These are phyloP conservation scores for Malassezia dermatis DNA, from an alignment of 1,284 basidiomycete genomes.

Conservation along the genomic window DNA sequence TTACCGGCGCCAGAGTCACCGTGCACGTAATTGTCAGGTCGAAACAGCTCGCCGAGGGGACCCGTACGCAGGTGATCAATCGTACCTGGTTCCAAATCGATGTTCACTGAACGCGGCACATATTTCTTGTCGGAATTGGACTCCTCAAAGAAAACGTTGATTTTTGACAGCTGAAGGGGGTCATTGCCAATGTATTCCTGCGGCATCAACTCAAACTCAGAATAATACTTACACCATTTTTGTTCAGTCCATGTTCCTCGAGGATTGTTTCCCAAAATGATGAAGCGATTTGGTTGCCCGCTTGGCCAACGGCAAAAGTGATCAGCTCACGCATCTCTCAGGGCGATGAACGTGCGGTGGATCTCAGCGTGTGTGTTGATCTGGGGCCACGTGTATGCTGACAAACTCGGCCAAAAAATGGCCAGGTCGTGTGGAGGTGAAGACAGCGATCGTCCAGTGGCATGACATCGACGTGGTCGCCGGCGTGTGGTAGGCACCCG, in stretches of 20 bases:
- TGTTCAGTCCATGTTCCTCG: constrained; percentile 45
- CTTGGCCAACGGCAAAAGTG: constrained; percentile 50
- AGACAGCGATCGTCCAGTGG: neutral
- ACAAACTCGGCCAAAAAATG: neutral
- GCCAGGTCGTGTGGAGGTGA: neutral
- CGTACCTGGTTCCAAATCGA: constrained; percentile 85
- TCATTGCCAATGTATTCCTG: constrained; percentile 41
- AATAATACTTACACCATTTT: constrained; percentile 31
- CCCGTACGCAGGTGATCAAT: constrained; percentile 62
- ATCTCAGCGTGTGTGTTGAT: constrained; percentile 4
- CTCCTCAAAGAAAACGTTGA: constrained; percentile 47
- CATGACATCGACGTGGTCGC: constrained; percentile 3
- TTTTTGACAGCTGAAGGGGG: constrained; percentile 30
- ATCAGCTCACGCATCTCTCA: constrained; percentile 16
- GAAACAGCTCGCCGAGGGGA: constrained; percentile 63
- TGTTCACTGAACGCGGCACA: constrained; percentile 44
- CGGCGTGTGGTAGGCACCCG: constrained; percentile 23
- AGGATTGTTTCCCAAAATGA: constrained; percentile 47
- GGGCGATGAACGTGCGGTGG: neutral
- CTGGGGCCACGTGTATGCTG: constrained; percentile 8
- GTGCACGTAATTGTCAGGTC: constrained; percentile 65
- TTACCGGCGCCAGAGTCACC: constrained; percentile 65
- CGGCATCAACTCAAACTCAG: neutral
- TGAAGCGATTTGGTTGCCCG: constrained; percentile 56
- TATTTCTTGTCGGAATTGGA: constrained; percentile 40